Evolutionary conservation across 495 filamentous ascomycete species (phyloP), one percentile per base, ranked within the genome.

Genomic region (Xylaria sp.): DNA sequence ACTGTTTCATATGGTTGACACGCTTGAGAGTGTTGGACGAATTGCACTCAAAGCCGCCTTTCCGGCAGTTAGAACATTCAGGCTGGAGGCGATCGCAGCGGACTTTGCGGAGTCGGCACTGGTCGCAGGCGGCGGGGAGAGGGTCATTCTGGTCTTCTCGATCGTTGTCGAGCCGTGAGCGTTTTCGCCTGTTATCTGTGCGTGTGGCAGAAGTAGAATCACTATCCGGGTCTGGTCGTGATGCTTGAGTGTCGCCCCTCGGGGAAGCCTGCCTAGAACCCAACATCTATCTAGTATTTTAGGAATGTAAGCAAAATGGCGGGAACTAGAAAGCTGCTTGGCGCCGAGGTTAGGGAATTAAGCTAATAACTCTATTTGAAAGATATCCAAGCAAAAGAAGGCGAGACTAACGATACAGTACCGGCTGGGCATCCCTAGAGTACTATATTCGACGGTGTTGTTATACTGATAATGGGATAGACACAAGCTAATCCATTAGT

Each of bases 61-160:
- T 80, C 21, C 74, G 75, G 68, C 79, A 83, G 33, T 78, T 78
- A 24, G 72, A 75, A 73, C 80, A 83, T 19, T 76, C 73, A 11
- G 81, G 81, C 14, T 75, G 74, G 31, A 61, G 67, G 24, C 78
- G 78, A 63, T 83, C 82, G 52, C 80, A 83, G 53, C 70, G 76
- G 21, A 83, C 65, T 62, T 83, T 83, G 24, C 80, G 79, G 9
- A 72, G 72, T 31, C 80, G 73, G 67, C 81, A 83, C 46, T 80
- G 74, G 26, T 77, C 71, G 70, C 81, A 83, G 3, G 81, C 72
- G 33, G 58, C 43, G 57, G 67, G 65, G 24, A 41, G 46, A 41
- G 63, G 63, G 5, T 66, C 63, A 53, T 31, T 37, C 57, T 69
- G 53, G 52, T 61, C 37, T 71, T 73, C 73, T 68, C 70, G 63